Percentiles rank a stretch among this genome's conserved stretches.
These are phyloP conservation scores for Alternaria tenuissima DNA, from an alignment of 2,329 filamentous ascomycete species.

Conservation along the genomic window DNA sequence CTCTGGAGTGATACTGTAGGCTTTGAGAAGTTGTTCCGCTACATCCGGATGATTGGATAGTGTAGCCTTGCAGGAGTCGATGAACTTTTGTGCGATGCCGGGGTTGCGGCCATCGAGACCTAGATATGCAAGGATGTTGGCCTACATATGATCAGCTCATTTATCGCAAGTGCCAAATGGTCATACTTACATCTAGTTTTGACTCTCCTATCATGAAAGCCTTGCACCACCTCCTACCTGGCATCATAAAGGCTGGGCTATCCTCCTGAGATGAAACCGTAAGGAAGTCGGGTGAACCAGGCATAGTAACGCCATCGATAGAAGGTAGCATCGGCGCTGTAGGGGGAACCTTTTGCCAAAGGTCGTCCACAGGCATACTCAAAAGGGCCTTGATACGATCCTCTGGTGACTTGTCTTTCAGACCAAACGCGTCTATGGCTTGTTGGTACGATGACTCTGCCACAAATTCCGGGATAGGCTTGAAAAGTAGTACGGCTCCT, in stretches of 20 bases:
- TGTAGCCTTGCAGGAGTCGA: conserved; percentile 43
- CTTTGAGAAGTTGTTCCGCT: conserved; percentile 40
- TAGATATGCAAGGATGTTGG: conserved; percentile 38
- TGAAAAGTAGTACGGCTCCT: conserved; percentile 51
- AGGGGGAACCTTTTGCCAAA: conserved; percentile 53
- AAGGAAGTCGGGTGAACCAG: conserved; percentile 37
- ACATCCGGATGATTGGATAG: conserved; percentile 32
- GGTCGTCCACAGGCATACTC: conserved; percentile 51
- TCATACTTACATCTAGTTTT: conserved; percentile 53
- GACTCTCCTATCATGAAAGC: conserved; percentile 60
- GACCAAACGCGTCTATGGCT: conserved; percentile 52
- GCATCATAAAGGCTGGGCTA: conserved; percentile 37
- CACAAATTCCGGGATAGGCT: conserved; percentile 48
- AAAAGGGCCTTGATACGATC: conserved; percentile 55
- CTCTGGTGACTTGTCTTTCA: conserved; percentile 48
- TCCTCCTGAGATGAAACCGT: conserved; percentile 37
- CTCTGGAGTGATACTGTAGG: conserved; percentile 52
- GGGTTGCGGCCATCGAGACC: conserved; percentile 35
- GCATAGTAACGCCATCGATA: conserved; percentile 56
- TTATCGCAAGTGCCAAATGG: neutral
- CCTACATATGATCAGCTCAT: conserved; percentile 17
- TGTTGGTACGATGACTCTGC: conserved; percentile 56
- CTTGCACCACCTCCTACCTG: conserved; percentile 57
- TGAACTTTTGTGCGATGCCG: conserved; percentile 48
- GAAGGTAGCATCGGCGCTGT: conserved; percentile 49